Evolutionary conservation across 371 early-diverging fungal species (phyloP), one percentile per base, ranked within the genome.

Genomic region (Actinomucor elegans): DNA sequence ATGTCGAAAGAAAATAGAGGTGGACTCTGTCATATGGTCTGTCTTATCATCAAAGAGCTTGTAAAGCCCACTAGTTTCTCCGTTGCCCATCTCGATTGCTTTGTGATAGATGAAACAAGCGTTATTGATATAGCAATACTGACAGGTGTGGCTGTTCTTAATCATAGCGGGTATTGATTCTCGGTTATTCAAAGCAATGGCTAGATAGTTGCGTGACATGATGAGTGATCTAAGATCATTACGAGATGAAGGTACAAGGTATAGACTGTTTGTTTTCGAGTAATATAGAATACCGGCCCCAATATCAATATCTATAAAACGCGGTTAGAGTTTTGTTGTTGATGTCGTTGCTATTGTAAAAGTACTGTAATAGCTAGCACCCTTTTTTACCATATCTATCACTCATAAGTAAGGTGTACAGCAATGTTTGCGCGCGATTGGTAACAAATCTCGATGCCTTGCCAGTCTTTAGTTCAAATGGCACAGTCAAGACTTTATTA

Each of bases 381-480:
- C n/a, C n/a, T n/a, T n/a, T n/a, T 37, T 52, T 79, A 89, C 86
- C 85, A 64, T 96, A 94, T 28, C 88, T 79, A 62, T 96, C 98
- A 28, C 84, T 71, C 83, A 98, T 79, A 24, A 96, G 59, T 26
- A 96, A 73, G 7, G 90, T 87, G 66, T 98, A 98, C 4, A 97
- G 59, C 4, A 84, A 64, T 0, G 94, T 86, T 64, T 98, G 98
- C 0, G 96, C 92, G 4, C 87, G 82, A 68, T 98, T 94, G 2
- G 86, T 62, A 4, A 85, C 59, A 8, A 74, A 64, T 8, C 73
- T 73, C 3, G 66, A 69, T 2, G 64, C 50, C 36, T 74, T 77
- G 12, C 98, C 94, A 0, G 98, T 94, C 60, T 98, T 98, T 20
- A 98, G 50, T 67, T 98, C 98, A 31, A 98, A 79, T 1, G 98